Base-by-base conservation (phyloP, 2,329 filamentous ascomycete species). In the Fusarium siculi region DNA sequence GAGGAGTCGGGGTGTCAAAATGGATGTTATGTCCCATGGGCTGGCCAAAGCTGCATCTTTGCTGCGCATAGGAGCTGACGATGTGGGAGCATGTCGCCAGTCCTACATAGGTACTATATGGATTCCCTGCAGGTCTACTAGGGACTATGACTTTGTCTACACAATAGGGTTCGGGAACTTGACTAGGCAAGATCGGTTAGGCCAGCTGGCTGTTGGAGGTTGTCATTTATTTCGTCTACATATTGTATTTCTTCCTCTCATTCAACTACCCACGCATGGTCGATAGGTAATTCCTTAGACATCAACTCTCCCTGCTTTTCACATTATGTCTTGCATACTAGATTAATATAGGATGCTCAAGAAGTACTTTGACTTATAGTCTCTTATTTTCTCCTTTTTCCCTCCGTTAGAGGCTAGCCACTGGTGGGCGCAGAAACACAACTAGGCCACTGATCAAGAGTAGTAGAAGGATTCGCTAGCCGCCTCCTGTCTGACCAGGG, bases 1-100 rank as follows among this genome's bases (percentile, higher is more conserved):
- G 70, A 76, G 77, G 77, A 78, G 77, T 78, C 77, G 73, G 74
- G 77, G 77, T 78, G 74, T 75, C 70, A 58, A 78, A 70, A 66
- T 66, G 73, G 64, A 74, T 66, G 56, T 64, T 61, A 73, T 70
- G 71, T 65, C 63, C 68, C 61, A 74, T 56, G 68, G 63, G 68
- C 66, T 76, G 72, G 67, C 66, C 70, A 58, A 70, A 71, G 67
- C 69, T 74, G 39, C 66, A 70, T 76, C 68, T 73, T 76, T 75
- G 64, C 67, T 77, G 70, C 62, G 65, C 64, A 68, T 43, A 46
- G 63, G 60, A 67, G 70, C 66, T 72, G 65, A 59, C 56, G 64
- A 63, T 64, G 59, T 63, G 66, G 55, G 61, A 58, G 66, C 65
- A 58, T 71, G 61, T 57, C 65, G 54, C 60, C 50, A 68, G 46